Conservation (phyloP, 805 yeast species). For the Zygoascus flipseniorum region DNA sequence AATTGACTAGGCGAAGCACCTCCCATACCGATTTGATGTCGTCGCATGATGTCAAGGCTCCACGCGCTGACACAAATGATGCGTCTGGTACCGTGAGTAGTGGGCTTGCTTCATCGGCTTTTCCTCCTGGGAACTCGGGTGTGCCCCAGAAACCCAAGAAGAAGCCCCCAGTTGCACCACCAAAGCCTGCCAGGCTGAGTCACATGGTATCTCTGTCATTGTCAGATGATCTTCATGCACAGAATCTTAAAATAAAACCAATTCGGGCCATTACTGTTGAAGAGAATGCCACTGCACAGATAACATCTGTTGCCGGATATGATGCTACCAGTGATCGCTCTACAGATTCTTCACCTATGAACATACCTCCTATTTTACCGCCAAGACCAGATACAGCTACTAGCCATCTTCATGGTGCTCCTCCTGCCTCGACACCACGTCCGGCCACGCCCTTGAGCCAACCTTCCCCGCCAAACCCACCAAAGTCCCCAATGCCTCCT, state of each 20-base stretch:
- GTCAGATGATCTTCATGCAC: neutral
- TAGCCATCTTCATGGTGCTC: neutral
- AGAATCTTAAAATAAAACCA: neutral
- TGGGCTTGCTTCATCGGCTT: neutral
- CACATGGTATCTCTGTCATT: neutral
- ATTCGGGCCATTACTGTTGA: neutral
- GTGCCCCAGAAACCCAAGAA: neutral
- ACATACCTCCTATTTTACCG: conserved; percentile 1
- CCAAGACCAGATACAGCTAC: conserved; percentile 3
- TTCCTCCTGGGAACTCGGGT: neutral
- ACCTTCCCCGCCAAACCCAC: neutral
- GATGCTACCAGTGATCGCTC: too few relatives aligned
- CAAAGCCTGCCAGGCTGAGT: conserved; percentile 14
- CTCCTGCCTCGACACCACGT: neutral
- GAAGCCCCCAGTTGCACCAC: conserved; percentile 9
- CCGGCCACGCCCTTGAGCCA: neutral
- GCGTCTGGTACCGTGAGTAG: neutral
- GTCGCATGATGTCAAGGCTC: too few relatives aligned
- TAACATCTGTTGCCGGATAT: too few relatives aligned
- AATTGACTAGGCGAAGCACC: neutral
- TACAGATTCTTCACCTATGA: neutral
- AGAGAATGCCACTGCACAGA: too few relatives aligned
- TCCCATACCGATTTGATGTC: too few relatives aligned
- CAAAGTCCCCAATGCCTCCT: neutral
- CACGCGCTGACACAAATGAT: neutral